Evolutionary conservation across 2,329 filamentous ascomycete genomes (phyloP), one percentile per base, ranked within the genome.

Genomic region (Trichoderma sp.): DNA sequence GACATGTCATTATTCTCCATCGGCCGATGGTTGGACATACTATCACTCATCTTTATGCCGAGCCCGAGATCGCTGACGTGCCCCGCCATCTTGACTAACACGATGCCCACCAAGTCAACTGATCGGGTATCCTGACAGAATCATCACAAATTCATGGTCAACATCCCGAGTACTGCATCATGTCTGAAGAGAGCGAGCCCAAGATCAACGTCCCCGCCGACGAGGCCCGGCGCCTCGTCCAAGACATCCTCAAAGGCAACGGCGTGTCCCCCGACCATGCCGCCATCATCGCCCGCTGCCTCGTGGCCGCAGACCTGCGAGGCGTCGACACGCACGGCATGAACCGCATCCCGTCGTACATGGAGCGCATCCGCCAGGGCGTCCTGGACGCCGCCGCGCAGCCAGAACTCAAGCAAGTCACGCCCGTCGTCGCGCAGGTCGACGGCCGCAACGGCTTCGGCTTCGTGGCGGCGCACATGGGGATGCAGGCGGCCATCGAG

Each of bases 261-360:
- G 85, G 85, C 2, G 88, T 91, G 0, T 76, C 87, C 0, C 63
- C 75, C 0, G 74, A 80, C 3, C 84, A 90, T 68, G 89, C 91
- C 17, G 68, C 77, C 4, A 85, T 87, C 43, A 78, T 93, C 14
- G 87, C 90, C n/a, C 78, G 79, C 67, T 90, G 88, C 67, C 85
- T 94, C 1, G 82, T 93, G 1, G 85, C 86, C 43, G 91, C 91
- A 14, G 91, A 94, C 70, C 83, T 94, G 0, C 87, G 91, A 47
- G 91, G 90, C 57, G 88, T 93, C 28, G 91, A 94, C 72, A 92
- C 90, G 0, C 91, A 94, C 74, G 91, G 78, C 67, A 86, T 90
- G 74, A 92, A 91, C 74, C 86, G 91, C 6, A 87, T 94, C 47
- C 90, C 90, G 1, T 91, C 88, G 0, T 94, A 94, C 78, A 85